Evolutionary conservation across 2,329 filamentous ascomycete species (phyloP).

Genomic region (Venturiaceae sp.): DNA sequence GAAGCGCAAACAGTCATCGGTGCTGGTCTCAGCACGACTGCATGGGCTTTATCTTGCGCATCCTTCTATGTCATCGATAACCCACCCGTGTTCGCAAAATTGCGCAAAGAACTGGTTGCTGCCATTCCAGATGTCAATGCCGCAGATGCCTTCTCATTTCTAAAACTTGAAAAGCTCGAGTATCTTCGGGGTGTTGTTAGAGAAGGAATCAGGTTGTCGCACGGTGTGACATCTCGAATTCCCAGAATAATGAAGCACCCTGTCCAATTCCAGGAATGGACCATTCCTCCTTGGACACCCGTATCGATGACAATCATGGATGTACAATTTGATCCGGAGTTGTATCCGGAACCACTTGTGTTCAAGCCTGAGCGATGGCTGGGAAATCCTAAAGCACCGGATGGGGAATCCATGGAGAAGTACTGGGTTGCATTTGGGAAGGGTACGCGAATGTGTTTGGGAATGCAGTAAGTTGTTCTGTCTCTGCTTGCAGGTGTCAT

Average conservation of each 20-base stretch:
- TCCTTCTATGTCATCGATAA: constrained; percentile 10
- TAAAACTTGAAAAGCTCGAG: constrained; percentile 17
- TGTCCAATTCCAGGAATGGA: constrained; percentile 11
- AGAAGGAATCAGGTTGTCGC: constrained; percentile 21
- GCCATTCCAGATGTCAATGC: constrained; percentile 11
- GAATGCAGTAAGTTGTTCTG: constrained; percentile 39
- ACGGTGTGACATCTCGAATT: constrained; percentile 17
- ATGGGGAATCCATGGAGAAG: constrained; percentile 23
- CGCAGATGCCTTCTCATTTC: constrained; percentile 11
- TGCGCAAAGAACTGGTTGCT: constrained; percentile 7
- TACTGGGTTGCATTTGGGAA: constrained; percentile 57
- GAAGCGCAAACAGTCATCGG: constrained; percentile 28
- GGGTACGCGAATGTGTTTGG: constrained; percentile 56
- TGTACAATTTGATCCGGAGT: constrained; percentile 20
- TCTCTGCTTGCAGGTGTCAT: too few species aligned
- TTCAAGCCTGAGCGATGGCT: constrained; percentile 41
- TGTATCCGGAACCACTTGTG: constrained; percentile 8
- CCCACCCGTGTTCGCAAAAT: constrained; percentile 2
- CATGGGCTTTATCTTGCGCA: constrained; percentile 9
- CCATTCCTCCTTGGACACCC: constrained; percentile 10
- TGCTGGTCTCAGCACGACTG: constrained; percentile 29
- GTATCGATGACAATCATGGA: constrained; percentile 12
- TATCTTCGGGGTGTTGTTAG: constrained; percentile 22
- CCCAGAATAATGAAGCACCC: constrained; percentile 11
- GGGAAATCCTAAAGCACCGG: constrained; percentile 26